Evolutionary conservation across 805 yeast species (phyloP), one percentile per base, ranked within the genome.

Genomic region (Candida ulmi): DNA sequence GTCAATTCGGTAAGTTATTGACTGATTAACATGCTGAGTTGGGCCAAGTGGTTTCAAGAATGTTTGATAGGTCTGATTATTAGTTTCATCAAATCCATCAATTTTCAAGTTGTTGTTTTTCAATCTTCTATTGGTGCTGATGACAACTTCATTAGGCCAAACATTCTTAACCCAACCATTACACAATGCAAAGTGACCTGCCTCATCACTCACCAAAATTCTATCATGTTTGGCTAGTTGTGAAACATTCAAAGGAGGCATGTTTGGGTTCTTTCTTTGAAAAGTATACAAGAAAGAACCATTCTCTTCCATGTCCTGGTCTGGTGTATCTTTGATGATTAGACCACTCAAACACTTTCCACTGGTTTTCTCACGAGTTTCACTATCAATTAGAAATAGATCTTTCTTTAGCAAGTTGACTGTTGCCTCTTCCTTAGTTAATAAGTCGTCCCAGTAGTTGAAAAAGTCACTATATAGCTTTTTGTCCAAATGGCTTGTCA

Each of bases 151-250:
- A 8, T 65, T 63, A 0, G 66, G 60, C 7, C 70, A 62, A 0
- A 83, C 61, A 3, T 55, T 48, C 6, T 64, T 60, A 4, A 88
- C 68, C 33, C 56, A 60, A 0, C 95, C 96, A 36, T 68, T 69
- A 1, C 88, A 78, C 18, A 90, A 52, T 0, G 86, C 83, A 57
- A 81, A 81, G 55, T 83, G 87, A 1, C 95, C 95, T 0, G 57
- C 44, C 50, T 86, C 95, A 57, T 85, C 95, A 53, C 96, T 88
- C 1, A 88, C 64, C 13, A 83, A 68, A 1, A 90, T 72, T 30
- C 77, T 66, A 53, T 90, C 96, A 45, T 73, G 69, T 29, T 68
- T 64, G 0, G 64, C 38, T 2, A 88, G 50, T 42, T 82, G 87
- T 0, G 81, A 62, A 2, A 54, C 57, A 50, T 46, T 39, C 54